These are phyloP conservation scores for Mortierella sp. DNA, from an alignment of 371 early-diverging fungal genomes.

Conservation along the genomic window DNA sequence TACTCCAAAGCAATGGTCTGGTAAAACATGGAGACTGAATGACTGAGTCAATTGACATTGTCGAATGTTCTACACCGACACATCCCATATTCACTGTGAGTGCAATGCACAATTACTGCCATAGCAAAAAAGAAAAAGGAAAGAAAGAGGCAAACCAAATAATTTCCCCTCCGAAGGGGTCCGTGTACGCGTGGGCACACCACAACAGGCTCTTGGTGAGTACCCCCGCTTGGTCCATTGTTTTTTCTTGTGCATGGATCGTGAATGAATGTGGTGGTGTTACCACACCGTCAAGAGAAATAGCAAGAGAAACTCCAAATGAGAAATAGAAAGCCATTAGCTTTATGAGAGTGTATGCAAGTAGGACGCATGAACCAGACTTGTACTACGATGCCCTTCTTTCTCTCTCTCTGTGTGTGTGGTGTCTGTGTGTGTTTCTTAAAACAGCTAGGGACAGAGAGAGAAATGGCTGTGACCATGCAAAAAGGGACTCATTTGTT, in stretches of 20 bases:
- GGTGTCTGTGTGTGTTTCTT: neutral
- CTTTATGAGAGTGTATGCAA: neutral
- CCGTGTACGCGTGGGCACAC: neutral
- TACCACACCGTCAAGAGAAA: slow-evolving; percentile 6
- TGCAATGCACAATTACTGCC: too few relatives aligned
- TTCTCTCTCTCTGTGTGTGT: slow-evolving; percentile 1
- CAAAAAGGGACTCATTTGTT: neutral
- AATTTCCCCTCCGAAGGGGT: neutral
- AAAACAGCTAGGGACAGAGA: neutral
- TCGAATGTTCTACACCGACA: too few relatives aligned
- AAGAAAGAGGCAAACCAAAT: too few relatives aligned
- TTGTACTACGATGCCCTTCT: neutral
- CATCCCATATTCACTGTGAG: too few relatives aligned
- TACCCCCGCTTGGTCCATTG: neutral
- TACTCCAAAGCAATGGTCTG: neutral
- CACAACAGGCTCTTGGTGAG: neutral
- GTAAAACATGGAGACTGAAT: too few relatives aligned
- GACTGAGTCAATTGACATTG: too few relatives aligned
- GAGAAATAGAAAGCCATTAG: neutral
- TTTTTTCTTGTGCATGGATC: neutral
- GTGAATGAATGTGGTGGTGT: slow-evolving; percentile 8
- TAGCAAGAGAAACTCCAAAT: neutral
- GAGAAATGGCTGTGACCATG: neutral
- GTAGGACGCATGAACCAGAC: neutral
- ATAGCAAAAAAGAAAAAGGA: too few relatives aligned